Evolutionary conservation across 768 basidiomycete species (phyloP).

Genomic region (Phylloporus sp.): DNA sequence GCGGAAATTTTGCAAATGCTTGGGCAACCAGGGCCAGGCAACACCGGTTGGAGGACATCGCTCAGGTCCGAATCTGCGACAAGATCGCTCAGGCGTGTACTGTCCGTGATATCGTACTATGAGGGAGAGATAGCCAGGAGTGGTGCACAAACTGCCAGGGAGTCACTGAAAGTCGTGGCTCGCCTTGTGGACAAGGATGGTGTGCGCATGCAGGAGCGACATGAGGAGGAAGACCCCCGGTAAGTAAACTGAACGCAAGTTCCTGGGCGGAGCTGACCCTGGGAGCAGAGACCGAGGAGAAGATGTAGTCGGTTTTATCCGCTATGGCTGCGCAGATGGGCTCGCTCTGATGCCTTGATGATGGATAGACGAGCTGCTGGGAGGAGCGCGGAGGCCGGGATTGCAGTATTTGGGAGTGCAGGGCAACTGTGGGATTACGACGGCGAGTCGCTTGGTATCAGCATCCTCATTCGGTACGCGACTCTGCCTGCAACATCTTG

Average conservation of each 20-base stretch:
- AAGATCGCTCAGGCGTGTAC: constrained; percentile 40
- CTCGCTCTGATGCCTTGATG: constrained; percentile 50
- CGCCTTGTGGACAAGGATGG: constrained; percentile 62
- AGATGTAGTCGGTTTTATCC: constrained; percentile 51
- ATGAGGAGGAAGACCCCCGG: constrained; percentile 40
- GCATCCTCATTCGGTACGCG: constrained; percentile 14
- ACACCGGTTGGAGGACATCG: constrained; percentile 25
- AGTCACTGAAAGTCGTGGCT: constrained; percentile 55
- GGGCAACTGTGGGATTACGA: constrained; percentile 10
- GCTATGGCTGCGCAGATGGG: constrained; percentile 53
- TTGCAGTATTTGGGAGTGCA: constrained; percentile 28
- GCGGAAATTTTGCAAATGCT: constrained; percentile 40
- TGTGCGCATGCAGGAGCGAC: constrained; percentile 35
- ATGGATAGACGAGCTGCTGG: constrained; percentile 2
- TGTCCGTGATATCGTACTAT: constrained; percentile 49
- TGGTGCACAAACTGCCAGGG: constrained; percentile 45
- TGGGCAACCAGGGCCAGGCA: constrained; percentile 24
- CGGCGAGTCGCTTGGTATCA: constrained; percentile 25
- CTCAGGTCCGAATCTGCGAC: constrained; percentile 33
- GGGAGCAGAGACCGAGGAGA: constrained; percentile 40
- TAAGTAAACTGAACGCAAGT: constrained; percentile 34
- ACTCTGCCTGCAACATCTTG: neutral
- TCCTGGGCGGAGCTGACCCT: constrained; percentile 19
- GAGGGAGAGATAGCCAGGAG: constrained; percentile 46
- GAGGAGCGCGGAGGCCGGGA: constrained; percentile 2